These are phyloP conservation scores for Beverwykella pulmonaria DNA, from an alignment of 495 filamentous ascomycete genomes.

Conservation along the genomic window DNA sequence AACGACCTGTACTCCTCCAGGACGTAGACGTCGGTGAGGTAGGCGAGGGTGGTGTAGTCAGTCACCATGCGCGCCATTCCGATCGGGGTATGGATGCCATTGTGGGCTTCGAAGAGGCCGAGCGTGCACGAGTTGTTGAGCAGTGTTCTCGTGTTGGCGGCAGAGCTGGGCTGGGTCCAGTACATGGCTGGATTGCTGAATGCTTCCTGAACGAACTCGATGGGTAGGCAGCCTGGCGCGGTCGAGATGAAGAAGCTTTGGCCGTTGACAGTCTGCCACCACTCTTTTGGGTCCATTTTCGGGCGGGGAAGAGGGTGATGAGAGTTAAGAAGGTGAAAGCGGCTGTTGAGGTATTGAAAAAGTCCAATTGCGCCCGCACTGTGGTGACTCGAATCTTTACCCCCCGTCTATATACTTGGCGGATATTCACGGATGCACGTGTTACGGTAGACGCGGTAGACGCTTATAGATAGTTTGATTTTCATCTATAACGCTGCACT, in stretches of 20 bases:
- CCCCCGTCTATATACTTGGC: not conserved
- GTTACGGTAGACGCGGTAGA: not conserved
- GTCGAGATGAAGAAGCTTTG: slow-evolving; percentile 40
- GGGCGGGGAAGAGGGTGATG: not conserved
- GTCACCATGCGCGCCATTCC: slow-evolving; percentile 68
- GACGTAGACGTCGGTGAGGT: slow-evolving; percentile 71
- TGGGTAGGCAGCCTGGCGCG: slow-evolving; percentile 19
- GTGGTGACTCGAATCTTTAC: no score
- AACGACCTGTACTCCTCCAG: slow-evolving; percentile 56
- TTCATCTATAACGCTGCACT: not conserved
- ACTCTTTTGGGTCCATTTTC: slow-evolving; percentile 26
- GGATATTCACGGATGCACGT: not conserved
- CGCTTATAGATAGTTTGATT: not conserved
- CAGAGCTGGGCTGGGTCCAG: slow-evolving; percentile 39
- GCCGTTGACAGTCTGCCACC: slow-evolving; percentile 18
- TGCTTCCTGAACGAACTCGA: slow-evolving; percentile 40
- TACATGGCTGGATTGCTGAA: slow-evolving; percentile 41
- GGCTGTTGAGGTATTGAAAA: not conserved
- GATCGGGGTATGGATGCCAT: slow-evolving; percentile 39
- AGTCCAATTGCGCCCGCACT: not conserved
- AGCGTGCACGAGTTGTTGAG: slow-evolving; percentile 43
- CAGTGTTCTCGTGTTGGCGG: slow-evolving; percentile 26
- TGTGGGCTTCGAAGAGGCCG: slow-evolving; percentile 38
- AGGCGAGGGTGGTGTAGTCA: slow-evolving; percentile 66
- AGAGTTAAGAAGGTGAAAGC: not conserved